Evolutionary conservation across 768 basidiomycete genomes (phyloP), one percentile per base, ranked within the genome.

Genomic region (Lactarius akahatsu): DNA sequence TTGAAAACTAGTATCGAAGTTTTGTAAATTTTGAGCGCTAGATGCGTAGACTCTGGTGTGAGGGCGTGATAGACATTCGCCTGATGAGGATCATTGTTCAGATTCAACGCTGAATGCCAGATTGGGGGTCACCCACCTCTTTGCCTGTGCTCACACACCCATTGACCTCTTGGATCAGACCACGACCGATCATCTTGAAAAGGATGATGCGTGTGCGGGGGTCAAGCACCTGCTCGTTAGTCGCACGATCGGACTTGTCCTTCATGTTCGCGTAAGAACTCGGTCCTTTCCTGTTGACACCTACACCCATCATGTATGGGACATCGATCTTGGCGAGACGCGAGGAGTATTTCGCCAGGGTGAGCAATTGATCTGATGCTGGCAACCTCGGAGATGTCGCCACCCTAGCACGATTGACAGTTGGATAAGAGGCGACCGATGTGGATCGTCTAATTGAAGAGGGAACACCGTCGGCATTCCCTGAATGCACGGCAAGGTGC

Each of bases 131-230:
- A 70, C 82, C 23, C 62, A 92, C 95, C 85, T 99, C 97, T 82
- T 99, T 99, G 34, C 97, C 97, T 0, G 97, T 98, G 73, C 92
- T 95, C 52, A 99, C 88, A 77, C 97, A 98, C 2, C 96, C 94
- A 70, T 98, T 96, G 56, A 99, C 88, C 75, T 94, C 90, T 62
- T 90, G 86, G 16, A 99, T 85, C 18, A 98, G 74, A 0, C 88
- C 95, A 60, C 95, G 81, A 4, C 94, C 92, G 63, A 97, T 92
- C 91, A 98, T 94, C 79, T 97, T 97, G 80, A 94, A 94, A 58
- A 99, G 77, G 40, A 98, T 96, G 43, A 96, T 81, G 58, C 96
- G 80, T 10, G 97, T 99, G n/a, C 97, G 84, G 18, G 94, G 91
- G 76, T 99, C 97, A 43, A 99, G 83, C 2, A 99, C 97, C 73